phyloP scores from a whole-genome alignment of 495 filamentous ascomycete species.

The Penicillium diatomitis region DNA sequence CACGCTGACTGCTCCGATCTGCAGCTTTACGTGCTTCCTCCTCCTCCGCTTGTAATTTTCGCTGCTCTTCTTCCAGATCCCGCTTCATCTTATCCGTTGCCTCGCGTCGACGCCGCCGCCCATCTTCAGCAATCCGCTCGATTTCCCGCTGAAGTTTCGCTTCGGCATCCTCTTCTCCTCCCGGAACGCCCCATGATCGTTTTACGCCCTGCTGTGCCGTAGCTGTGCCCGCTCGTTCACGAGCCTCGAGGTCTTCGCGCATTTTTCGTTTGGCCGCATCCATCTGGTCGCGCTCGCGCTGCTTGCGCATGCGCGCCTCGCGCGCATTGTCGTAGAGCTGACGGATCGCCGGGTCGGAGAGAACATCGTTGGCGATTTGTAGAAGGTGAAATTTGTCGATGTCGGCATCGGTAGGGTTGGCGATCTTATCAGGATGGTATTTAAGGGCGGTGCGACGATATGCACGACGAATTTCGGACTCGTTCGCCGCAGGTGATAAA shows the following conservation, averaged over 20 bases:
- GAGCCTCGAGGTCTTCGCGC: conserved; percentile 64
- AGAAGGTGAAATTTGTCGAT: conserved; percentile 68
- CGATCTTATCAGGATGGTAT: conserved; percentile 81
- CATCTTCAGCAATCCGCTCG: conserved; percentile 55
- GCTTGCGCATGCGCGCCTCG: conserved; percentile 49
- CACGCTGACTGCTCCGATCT: conserved; percentile 26
- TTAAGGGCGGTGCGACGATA: conserved; percentile 84
- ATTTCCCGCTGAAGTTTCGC: conserved; percentile 51
- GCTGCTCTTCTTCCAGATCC: conserved; percentile 42
- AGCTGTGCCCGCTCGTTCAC: conserved; percentile 40
- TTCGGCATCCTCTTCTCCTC: conserved; percentile 43
- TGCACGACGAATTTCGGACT: conserved; percentile 70
- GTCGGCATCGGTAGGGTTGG: conserved; percentile 45
- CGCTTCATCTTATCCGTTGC: conserved; percentile 40
- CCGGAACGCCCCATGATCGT: conserved; percentile 30
- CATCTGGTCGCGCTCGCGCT: conserved; percentile 55
- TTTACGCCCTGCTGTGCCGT: conserved; percentile 33
- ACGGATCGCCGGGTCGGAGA: conserved; percentile 51
- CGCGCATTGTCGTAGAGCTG: conserved; percentile 63
- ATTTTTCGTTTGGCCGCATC: conserved; percentile 59
- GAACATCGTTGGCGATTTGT: conserved; percentile 62
- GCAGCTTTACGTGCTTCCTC: conserved; percentile 24
- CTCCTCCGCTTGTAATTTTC: conserved; percentile 26
- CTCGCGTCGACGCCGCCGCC: conserved; percentile 41
- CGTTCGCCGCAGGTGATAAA: conserved; percentile 51